Base-by-base conservation (phyloP, 176 grass and related monocot genomes). In the Tuctoria greenei region DNA sequence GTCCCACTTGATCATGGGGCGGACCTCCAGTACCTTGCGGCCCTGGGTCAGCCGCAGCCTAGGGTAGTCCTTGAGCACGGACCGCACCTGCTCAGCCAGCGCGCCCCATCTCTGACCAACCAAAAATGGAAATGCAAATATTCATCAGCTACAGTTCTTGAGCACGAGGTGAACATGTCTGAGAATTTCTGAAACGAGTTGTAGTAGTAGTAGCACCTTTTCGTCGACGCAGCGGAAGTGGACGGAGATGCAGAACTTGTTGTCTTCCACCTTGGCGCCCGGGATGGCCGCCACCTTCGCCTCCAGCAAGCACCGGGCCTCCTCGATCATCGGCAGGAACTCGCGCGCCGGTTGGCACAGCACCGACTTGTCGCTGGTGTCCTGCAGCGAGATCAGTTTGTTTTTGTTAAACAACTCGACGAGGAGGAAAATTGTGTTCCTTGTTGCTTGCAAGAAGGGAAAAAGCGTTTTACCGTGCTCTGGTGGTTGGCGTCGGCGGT, bases 241-340 rank as follows among this genome's bases (percentile, higher is more conserved):
- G 17, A 95, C 88, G 10, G 92, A 89, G 4, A 95, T 61, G 63
- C 88, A 91, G 59, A 95, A 95, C 79, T 84, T 91, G 68, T 95
- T 95, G 82, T 91, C 79, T 73, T 95, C 92, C 61, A 95, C 88
- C 64, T 71, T 86, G 31, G 86, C 89, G 60, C 92, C 92, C 10
- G 79, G 75, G 10, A 83, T 97, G 10, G 50, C 14, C 55, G 78
- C 70, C 56, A 81, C 80, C 79, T 34, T 73, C 68, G 54, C 50
- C 39, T 67, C 61, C 46, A 97, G 79, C 66, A 78, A 52, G 23
- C 44, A 79, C 73, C 76, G 64, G 23, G 86, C 93, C 89, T 90
- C 84, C 45, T 64, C 63, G 44, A 93, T 92, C 87, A 92, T 73
- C 25, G 92, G 88, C 20, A 88, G 79, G 82, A 88, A 90, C 67